These are phyloP conservation scores for Ustilago shanxiensis DNA, from an alignment of 1,284 basidiomycete genomes.

Conservation along the genomic window DNA sequence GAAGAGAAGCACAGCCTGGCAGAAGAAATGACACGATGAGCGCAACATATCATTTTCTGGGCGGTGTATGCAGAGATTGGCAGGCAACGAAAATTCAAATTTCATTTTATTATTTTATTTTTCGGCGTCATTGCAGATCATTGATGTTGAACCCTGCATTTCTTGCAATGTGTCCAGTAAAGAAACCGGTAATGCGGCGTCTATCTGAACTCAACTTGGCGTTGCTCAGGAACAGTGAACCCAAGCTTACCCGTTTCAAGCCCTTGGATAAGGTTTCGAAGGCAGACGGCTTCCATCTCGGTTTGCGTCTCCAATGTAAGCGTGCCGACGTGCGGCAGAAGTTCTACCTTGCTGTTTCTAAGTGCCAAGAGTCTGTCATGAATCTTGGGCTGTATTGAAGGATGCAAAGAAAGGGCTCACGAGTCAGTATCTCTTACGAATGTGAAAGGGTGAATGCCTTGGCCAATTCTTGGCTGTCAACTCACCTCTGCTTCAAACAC, in stretches of 20 bases:
- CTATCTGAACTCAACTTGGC: slow-evolving; percentile 37
- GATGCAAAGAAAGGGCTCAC: not conserved
- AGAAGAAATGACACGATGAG: not conserved
- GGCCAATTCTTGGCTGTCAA: not conserved
- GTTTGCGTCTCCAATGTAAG: slow-evolving; percentile 68
- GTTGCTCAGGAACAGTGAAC: slow-evolving; percentile 68
- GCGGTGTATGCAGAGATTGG: slow-evolving; percentile 16
- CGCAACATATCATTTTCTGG: slow-evolving; percentile 21
- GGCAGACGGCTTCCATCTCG: slow-evolving; percentile 69
- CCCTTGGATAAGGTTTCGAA: slow-evolving; percentile 65
- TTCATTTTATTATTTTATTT: not conserved
- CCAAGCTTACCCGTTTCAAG: slow-evolving; percentile 63
- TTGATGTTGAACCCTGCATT: not conserved
- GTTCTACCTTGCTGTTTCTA: slow-evolving; percentile 47
- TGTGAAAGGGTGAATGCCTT: not conserved
- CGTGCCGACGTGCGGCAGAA: slow-evolving; percentile 66
- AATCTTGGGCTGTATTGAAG: slow-evolving; percentile 39
- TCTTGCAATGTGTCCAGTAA: not conserved
- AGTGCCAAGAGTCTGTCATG: slow-evolving; percentile 51
- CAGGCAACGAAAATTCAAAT: not conserved
- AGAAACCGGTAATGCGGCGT: not conserved
- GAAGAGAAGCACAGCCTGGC: not conserved
- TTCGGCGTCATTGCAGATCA: not conserved
- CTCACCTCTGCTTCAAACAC: slow-evolving; percentile 75
- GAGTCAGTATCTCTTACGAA: not conserved